A percentile compares a stretch with the other conserved stretches of the same genome.
Evolutionary conservation across 2,329 filamentous ascomycete genomes (phyloP).

Genomic region (Aspergillus tubingensis): DNA sequence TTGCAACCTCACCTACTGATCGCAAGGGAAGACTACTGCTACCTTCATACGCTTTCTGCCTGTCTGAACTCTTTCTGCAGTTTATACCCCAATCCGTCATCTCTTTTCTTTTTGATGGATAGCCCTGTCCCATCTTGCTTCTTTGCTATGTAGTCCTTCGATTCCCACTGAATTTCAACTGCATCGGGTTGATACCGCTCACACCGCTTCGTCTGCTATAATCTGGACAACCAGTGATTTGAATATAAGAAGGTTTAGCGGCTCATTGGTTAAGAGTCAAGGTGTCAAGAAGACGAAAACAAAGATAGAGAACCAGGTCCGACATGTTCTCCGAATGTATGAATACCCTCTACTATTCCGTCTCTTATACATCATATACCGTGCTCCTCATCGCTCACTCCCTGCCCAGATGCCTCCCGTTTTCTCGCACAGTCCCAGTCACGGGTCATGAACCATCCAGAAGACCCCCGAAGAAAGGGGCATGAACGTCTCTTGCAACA

Average conservation of each 20-base stretch:
- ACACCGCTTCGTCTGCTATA: slow-evolving; percentile 6
- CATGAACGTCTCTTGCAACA: slow-evolving; percentile 51
- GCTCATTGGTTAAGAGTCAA: background rate
- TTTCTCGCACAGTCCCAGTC: slow-evolving; percentile 97
- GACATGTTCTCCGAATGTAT: slow-evolving; percentile 89
- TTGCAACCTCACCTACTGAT: slow-evolving; percentile 23
- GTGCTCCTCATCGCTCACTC: slow-evolving; percentile 8
- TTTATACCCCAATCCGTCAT: background rate
- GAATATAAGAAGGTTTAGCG: background rate
- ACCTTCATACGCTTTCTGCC: slow-evolving; percentile 5
- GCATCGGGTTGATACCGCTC: background rate
- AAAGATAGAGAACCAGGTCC: slow-evolving; percentile 9
- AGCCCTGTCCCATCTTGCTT: background rate
- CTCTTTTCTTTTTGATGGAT: background rate
- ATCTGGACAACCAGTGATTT: background rate
- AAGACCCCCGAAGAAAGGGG: slow-evolving; percentile 50
- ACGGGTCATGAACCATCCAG: slow-evolving; percentile 73
- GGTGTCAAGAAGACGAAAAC: background rate
- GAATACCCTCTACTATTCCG: slow-evolving; percentile 32
- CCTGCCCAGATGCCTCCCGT: slow-evolving; percentile 74
- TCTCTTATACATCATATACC: background rate
- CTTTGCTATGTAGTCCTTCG: background rate
- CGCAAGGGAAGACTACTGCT: background rate
- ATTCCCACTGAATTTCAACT: background rate
- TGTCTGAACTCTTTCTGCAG: background rate